Base-by-base conservation (phyloP, 768 basidiomycete species). In the Tulasnella sp. region DNA sequence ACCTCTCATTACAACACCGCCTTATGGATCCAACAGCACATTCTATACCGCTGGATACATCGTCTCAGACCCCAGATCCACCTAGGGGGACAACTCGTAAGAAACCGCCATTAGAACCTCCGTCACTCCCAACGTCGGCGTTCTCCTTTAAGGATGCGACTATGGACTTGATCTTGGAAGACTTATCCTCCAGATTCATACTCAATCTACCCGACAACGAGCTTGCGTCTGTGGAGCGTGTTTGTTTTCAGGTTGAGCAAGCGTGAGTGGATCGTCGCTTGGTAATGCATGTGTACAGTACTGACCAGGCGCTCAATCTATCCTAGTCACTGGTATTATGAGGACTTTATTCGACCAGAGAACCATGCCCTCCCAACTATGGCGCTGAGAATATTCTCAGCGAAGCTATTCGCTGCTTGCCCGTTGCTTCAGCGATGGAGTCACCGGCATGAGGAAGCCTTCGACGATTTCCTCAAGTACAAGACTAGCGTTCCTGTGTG, bases 161-260 rank as follows among this genome's bases (percentile, higher is more conserved):
- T 42, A 83, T 88, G 63, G 86, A 88, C 23, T 88, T 93, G 71
- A 86, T 91, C 56, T 79, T 94, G 54, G 91, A 93, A 69, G 91
- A 94, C 74, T 80, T 94, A 29, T 87, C 88, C 60, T 93, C 88
- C 71, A 90, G 96, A 52, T 98, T 98, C 70, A 89, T 99, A 65
- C 79, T 98, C 65, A 98, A 98, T 72, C 82, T 99, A 62, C 95
- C 96, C 21, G 85, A 88, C 64, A 86, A 88, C 69, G 96, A 99
- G 74, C 81, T 95, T 58, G 80, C 82, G 51, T 91, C 88, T 15
- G 77, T 95, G 56, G 94, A 96, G 68, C 83, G 96, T 61, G 83
- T 98, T 66, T 97, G 91, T 74, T 99, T 98, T 74, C 95, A 98
- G 73, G 90, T 98, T 62, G 96, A 99, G 72, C 94, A 98, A 79